These are phyloP conservation scores for Pseudomassariella vexata DNA, from an alignment of 2,329 filamentous ascomycete genomes.

Conservation along the genomic window DNA sequence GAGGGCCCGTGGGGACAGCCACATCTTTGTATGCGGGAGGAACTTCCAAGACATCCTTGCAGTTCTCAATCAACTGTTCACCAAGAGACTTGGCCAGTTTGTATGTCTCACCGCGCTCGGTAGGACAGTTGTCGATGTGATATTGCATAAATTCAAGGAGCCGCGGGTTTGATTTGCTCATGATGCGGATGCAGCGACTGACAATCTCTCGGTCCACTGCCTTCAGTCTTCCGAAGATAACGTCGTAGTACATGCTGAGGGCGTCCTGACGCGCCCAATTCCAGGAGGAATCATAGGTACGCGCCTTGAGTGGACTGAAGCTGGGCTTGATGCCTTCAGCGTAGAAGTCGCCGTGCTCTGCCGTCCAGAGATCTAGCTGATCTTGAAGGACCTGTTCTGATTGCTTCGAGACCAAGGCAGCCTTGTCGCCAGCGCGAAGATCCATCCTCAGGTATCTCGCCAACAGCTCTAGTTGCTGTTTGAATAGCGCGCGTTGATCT, in stretches of 20 bases:
- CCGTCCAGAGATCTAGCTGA: constrained; percentile 89
- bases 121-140: constrained; percentile 97
- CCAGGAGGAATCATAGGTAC: constrained; percentile 97
- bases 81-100: constrained; percentile 94
- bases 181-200: constrained; percentile 96
- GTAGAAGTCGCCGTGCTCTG: constrained; percentile 95
- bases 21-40: constrained; percentile 96
- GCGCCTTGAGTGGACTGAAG: constrained; percentile 89
- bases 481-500: constrained; percentile 92
- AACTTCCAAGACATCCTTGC: constrained; percentile 79
- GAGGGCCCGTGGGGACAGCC: constrained; percentile 81
- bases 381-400: constrained; percentile 83
- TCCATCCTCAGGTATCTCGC: constrained; percentile 97
- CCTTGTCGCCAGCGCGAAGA: constrained; percentile 92
- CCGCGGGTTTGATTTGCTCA: constrained; percentile 96
- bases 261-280: constrained; percentile 99
- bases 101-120: constrained; percentile 95
- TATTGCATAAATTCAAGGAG: constrained; percentile 99
- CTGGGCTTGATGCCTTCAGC: constrained; percentile 89
- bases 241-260: constrained; percentile 97
- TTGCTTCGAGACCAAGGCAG: constrained; percentile 76
- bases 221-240: constrained; percentile 92
- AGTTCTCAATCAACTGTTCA: constrained; percentile 92
- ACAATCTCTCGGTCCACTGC: constrained; percentile 96
- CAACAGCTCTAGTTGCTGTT: constrained; percentile 93